Percentiles rank a stretch among this genome's conserved stretches.
These are phyloP conservation scores for Cutaneotrichosporon dermatis DNA, from an alignment of 1,284 basidiomycete genomes.

Conservation along the genomic window DNA sequence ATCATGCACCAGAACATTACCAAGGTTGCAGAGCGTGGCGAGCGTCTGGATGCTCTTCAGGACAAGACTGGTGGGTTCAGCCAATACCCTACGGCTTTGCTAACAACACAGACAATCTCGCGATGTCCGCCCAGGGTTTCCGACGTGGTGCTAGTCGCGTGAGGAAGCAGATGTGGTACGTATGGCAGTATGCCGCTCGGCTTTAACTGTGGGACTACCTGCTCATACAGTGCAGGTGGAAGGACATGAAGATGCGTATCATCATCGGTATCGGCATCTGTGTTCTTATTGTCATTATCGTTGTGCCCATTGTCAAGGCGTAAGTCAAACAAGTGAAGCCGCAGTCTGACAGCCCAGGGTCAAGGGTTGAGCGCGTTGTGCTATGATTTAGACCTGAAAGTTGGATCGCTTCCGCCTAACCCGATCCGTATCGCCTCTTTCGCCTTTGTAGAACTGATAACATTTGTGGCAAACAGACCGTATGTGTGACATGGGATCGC, in stretches of 20 bases:
- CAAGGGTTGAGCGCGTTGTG: constrained; percentile 9
- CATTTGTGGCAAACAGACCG: background rate
- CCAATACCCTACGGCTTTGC: background rate
- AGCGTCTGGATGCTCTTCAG: constrained; percentile 87
- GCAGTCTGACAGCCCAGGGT: constrained; percentile 2
- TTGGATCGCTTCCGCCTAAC: too few relatives aligned
- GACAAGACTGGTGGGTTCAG: constrained; percentile 86
- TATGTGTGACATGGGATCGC: too few relatives aligned
- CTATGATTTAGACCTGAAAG: constrained; percentile 2
- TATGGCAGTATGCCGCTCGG: constrained; percentile 42
- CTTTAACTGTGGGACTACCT: too few relatives aligned
- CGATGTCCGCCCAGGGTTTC: constrained; percentile 98
- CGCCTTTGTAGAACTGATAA: background rate
- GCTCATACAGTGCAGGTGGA: constrained; percentile 64
- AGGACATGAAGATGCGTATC: constrained; percentile 91
- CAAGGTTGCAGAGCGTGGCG: constrained; percentile 83
- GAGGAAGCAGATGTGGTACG: constrained; percentile 74
- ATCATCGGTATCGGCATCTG: constrained; percentile 84
- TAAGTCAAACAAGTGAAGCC: constrained; percentile 22
- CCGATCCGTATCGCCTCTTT: background rate
- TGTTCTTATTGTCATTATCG: constrained; percentile 82
- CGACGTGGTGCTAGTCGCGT: constrained; percentile 94
- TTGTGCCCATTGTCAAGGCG: constrained; percentile 84
- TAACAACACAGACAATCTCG: constrained; percentile 71
- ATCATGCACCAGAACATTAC: constrained; percentile 98